These are phyloP conservation scores for Sabuloglossum arenarium DNA, from an alignment of 495 filamentous ascomycete genomes.

Conservation along the genomic window DNA sequence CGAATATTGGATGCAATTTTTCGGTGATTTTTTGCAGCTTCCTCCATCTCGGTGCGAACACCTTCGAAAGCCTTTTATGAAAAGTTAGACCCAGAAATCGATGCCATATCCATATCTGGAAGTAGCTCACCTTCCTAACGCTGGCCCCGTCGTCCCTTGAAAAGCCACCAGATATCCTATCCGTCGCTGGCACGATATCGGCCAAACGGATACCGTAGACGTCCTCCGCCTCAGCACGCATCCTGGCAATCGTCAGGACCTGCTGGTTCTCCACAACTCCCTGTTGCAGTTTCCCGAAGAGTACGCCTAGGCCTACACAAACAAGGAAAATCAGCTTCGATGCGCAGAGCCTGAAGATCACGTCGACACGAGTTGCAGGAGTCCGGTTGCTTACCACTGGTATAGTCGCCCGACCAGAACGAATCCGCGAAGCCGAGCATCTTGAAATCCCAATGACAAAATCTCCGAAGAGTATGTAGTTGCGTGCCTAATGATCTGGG, in stretches of 20 bases:
- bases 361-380: not conserved
- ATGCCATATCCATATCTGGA: not conserved
- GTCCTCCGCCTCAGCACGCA: slow-evolving; percentile 94
- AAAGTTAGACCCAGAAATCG: slow-evolving; percentile 4
- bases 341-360: slow-evolving; percentile 1
- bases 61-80: slow-evolving; percentile 75
- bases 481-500: not conserved
- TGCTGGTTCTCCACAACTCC: slow-evolving; percentile 90
- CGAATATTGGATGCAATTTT: slow-evolving; percentile 93
- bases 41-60: slow-evolving; percentile 82
- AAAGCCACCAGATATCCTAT: slow-evolving; percentile 72
- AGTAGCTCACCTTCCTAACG: slow-evolving; percentile 56
- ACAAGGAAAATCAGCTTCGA: slow-evolving; percentile 3
- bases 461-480: not conserved
- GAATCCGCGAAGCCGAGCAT: slow-evolving; percentile 86
- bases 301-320: slow-evolving; percentile 57
- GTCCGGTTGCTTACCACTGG: slow-evolving; percentile 36
- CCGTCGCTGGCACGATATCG: slow-evolving; percentile 65
- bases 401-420: slow-evolving; percentile 91
- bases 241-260: slow-evolving; percentile 67
- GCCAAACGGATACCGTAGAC: slow-evolving; percentile 61
- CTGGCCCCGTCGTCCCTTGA: slow-evolving; percentile 87
- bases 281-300: slow-evolving; percentile 94
- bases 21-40: slow-evolving; percentile 71
- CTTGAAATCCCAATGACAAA: slow-evolving; percentile 8